These are phyloP conservation scores for Thalassiosira oceanica DNA, from an alignment of 352 stramenopile genomes.

Conservation along the genomic window DNA sequence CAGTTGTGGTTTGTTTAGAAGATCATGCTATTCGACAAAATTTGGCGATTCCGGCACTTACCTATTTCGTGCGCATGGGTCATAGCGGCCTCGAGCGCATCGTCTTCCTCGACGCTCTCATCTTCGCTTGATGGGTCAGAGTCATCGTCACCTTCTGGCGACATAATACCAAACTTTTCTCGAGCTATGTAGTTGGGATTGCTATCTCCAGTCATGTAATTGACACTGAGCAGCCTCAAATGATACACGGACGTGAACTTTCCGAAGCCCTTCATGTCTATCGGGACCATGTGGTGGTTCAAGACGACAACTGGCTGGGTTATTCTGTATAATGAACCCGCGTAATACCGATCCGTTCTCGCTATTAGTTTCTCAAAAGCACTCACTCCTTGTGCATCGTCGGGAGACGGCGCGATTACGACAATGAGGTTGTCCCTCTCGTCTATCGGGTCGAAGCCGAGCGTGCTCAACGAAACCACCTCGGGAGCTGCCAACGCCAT, in stretches of 20 bases:
- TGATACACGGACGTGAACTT: constrained; percentile 79
- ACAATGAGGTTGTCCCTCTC: constrained; percentile 79
- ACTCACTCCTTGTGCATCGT: constrained; percentile 65
- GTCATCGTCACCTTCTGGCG: background rate
- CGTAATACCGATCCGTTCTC: constrained; percentile 42
- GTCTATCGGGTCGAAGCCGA: constrained; percentile 79
- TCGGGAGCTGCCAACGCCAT: constrained; percentile 79
- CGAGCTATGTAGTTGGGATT: constrained; percentile 40
- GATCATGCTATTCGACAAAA: too few relatives aligned
- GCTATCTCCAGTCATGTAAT: constrained; percentile 73
- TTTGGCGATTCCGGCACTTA: too few relatives aligned
- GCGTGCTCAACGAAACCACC: constrained; percentile 75
- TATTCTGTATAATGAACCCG: constrained; percentile 33
- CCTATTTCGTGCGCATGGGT: constrained; percentile 72
- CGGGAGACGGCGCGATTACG: constrained; percentile 71
- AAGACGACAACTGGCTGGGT: constrained; percentile 72
- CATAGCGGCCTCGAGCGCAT: constrained; percentile 71
- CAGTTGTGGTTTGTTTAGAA: too few relatives aligned
- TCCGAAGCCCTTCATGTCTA: constrained; percentile 49
- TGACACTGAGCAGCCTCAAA: constrained; percentile 74
- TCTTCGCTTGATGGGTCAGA: constrained; percentile 5
- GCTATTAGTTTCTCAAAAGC: constrained; percentile 72
- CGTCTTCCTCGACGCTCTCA: constrained; percentile 55
- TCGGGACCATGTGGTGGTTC: constrained; percentile 82
- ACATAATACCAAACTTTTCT: constrained; percentile 7